Percentiles rank a stretch among this genome's conserved stretches.
phyloP scores from a whole-genome alignment of 2,329 filamentous ascomycete genomes.

The Grosmannia penicillata region DNA sequence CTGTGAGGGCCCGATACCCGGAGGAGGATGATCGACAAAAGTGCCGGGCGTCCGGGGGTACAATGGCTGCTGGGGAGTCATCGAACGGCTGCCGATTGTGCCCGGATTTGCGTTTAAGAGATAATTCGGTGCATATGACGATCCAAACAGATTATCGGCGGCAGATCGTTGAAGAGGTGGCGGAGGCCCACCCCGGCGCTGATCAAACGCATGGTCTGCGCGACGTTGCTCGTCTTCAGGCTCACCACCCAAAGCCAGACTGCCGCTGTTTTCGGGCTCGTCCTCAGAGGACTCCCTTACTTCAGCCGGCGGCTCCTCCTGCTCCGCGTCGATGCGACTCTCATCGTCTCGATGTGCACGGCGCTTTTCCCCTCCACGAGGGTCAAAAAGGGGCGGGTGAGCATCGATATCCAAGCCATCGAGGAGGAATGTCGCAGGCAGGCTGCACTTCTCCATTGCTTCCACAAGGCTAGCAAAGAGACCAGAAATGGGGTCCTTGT shows the following conservation, averaged over 20 bases:
- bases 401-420: slow-evolving; percentile 14
- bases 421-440: slow-evolving; percentile 15
- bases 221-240: slow-evolving; percentile 60
- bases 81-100: slow-evolving; percentile 11
- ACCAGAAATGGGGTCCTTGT: slow-evolving; percentile 9
- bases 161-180: slow-evolving; percentile 58
- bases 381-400: slow-evolving; percentile 70
- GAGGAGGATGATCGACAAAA: slow-evolving; percentile 35
- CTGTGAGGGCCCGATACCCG: slow-evolving; percentile 10
- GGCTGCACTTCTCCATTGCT: slow-evolving; percentile 21
- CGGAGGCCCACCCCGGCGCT: slow-evolving; percentile 54
- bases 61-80: slow-evolving; percentile 19
- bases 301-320: slow-evolving; percentile 29
- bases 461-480: slow-evolving; percentile 22
- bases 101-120: slow-evolving; percentile 24
- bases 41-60: slow-evolving; percentile 49
- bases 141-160: slow-evolving; percentile 38
- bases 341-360: slow-evolving; percentile 64
- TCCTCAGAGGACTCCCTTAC: slow-evolving; percentile 45
- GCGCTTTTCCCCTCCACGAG: slow-evolving; percentile 67
- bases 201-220: slow-evolving; percentile 36
- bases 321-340: slow-evolving; percentile 28
- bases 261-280: slow-evolving; percentile 65
- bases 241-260: slow-evolving; percentile 80
- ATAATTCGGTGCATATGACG: slow-evolving; percentile 33